These are phyloP conservation scores for Claviceps humidiphila DNA, from an alignment of 2,329 filamentous ascomycete species.

Conservation along the genomic window DNA sequence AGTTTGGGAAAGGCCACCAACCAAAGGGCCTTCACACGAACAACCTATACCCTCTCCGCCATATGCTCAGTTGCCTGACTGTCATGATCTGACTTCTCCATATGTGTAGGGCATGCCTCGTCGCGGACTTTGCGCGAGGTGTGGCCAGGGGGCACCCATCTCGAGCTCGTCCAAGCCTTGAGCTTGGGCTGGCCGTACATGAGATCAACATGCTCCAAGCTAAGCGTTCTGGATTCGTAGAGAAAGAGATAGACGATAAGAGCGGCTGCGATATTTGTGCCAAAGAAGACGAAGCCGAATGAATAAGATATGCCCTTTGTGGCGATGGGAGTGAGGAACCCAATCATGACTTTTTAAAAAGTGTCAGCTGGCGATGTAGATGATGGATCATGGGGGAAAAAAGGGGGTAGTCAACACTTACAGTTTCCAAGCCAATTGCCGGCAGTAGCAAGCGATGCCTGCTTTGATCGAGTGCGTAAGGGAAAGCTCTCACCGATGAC, in stretches of 20 bases:
- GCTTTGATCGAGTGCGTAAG: conserved; percentile 39
- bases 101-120: conserved; percentile 7
- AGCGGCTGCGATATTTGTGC: conserved; percentile 44
- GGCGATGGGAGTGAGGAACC: conserved; percentile 57
- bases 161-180: conserved; percentile 46
- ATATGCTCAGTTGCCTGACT: conserved; percentile 4
- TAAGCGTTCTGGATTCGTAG: conserved; percentile 50
- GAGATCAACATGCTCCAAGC: conserved; percentile 58
- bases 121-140: conserved; percentile 25
- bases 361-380: no score
- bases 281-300: conserved; percentile 54
- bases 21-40: no score
- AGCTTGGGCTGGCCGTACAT: conserved; percentile 50
- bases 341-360: conserved; percentile 37
- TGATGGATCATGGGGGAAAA: no score
- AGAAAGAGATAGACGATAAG: conserved; percentile 56
- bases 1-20: no score
- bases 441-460: conserved; percentile 40
- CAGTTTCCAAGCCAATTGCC: conserved; percentile 49
- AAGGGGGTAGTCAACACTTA: conserved; percentile 10
- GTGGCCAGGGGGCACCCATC: conserved; percentile 37
- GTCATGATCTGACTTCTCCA: conserved; percentile 7
- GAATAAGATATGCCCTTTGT: conserved; percentile 45
- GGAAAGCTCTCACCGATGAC: conserved; percentile 55
- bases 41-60: neutral